A percentile compares a stretch with the other conserved stretches of the same genome.
Conservation (phyloP, 192 early-diverging fungal genomes). For the Linderina pennispora region DNA sequence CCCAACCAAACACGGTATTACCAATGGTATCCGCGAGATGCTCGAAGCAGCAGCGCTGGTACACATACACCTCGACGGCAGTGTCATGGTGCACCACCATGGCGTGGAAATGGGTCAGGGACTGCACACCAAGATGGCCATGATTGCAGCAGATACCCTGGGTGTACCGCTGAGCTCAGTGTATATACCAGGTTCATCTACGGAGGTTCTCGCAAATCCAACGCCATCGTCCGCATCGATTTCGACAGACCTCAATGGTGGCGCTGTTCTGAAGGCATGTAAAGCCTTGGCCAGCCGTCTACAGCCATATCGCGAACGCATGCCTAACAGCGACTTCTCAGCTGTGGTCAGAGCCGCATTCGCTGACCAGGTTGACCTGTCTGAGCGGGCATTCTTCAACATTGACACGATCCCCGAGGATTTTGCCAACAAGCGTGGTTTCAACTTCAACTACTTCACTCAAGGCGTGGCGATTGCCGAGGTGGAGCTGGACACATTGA, state of each 20-base stretch:
- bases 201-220: slow-evolving; percentile 58
- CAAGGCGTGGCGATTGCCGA: slow-evolving; percentile 61
- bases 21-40: slow-evolving; percentile 54
- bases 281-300: slow-evolving; percentile 55
- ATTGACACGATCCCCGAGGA: slow-evolving; percentile 50
- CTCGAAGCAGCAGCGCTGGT: slow-evolving; percentile 71
- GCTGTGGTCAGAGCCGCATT: slow-evolving; percentile 53
- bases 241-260: slow-evolving; percentile 64
- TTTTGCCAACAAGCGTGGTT: slow-evolving; percentile 9
- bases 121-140: slow-evolving; percentile 71
- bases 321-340: slow-evolving; percentile 10
- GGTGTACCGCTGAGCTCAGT: slow-evolving; percentile 53
- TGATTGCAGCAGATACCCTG: slow-evolving; percentile 62
- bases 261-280: slow-evolving; percentile 64
- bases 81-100: slow-evolving; percentile 61
- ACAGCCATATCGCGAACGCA: slow-evolving; percentile 49
- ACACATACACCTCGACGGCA: slow-evolving; percentile 69
- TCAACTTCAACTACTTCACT: slow-evolving; percentile 68
- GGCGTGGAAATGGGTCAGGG: slow-evolving; percentile 78
- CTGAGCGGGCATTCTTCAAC: slow-evolving; percentile 67
- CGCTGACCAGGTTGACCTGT: slow-evolving; percentile 60
- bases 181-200: slow-evolving; percentile 55
- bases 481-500: slow-evolving; percentile 69
- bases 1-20: slow-evolving; percentile 68
- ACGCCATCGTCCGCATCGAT: slow-evolving; percentile 61